phyloP scores from a whole-genome alignment of 495 filamentous ascomycete species.

The Penicillium ucsense region DNA sequence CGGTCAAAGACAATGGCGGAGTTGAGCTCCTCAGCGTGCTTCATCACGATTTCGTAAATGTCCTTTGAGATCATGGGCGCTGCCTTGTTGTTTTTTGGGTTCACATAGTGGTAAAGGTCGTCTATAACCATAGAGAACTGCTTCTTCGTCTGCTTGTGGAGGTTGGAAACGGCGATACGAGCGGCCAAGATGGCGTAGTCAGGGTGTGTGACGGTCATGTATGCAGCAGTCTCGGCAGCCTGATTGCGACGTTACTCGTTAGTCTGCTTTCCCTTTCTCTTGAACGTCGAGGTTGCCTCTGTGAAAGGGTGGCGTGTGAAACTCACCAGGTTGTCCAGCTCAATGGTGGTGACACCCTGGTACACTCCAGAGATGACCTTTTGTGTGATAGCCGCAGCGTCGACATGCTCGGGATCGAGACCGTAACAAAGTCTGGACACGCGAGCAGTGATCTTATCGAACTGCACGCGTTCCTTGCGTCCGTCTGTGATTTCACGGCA shows the following conservation, averaged over 20 bases:
- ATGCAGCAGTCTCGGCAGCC: slow-evolving; percentile 97
- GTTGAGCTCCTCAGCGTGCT: slow-evolving; percentile 91
- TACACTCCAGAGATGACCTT: slow-evolving; percentile 99
- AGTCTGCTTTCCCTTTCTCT: not conserved
- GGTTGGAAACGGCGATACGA: slow-evolving; percentile 96
- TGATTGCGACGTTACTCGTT: slow-evolving; percentile 21
- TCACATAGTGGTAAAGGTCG: slow-evolving; percentile 92
- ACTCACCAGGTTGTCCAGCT: slow-evolving; percentile 92
- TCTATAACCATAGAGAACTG: slow-evolving; percentile 90
- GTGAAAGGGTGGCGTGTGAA: not conserved
- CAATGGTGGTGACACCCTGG: slow-evolving; percentile 90
- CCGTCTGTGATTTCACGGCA: slow-evolving; percentile 54
- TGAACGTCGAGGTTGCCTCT: slow-evolving; percentile 3
- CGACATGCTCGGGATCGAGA: slow-evolving; percentile 90
- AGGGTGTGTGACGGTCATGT: slow-evolving; percentile 99
- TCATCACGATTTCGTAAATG: slow-evolving; percentile 85
- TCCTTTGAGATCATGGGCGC: slow-evolving; percentile 90
- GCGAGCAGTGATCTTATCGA: slow-evolving; percentile 99
- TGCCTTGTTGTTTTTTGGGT: slow-evolving; percentile 77
- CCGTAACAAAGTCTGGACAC: slow-evolving; percentile 96
- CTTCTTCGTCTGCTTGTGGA: slow-evolving; percentile 99
- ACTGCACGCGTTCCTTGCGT: slow-evolving; percentile 99
- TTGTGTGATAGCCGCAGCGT: slow-evolving; percentile 95
- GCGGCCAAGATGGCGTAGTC: slow-evolving; percentile 98
- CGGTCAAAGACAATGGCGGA: slow-evolving; percentile 98